Evolutionary conservation across 2,329 filamentous ascomycete genomes (phyloP), one percentile per base, ranked within the genome.

Genomic region (Intubia oerlemansii): DNA sequence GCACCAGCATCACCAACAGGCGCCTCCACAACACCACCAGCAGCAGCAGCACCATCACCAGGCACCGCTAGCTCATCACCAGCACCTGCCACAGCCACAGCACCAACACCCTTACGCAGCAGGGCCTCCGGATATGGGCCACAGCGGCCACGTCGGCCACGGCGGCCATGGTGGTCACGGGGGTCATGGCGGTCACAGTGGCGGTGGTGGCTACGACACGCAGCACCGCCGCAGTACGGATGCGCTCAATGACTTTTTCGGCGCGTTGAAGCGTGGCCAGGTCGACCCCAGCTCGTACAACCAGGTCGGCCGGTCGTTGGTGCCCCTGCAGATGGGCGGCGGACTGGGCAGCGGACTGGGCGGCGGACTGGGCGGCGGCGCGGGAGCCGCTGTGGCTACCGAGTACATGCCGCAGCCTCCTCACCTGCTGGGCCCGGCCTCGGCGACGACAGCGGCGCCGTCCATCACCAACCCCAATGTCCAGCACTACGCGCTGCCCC

Each of bases 211-310:
- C 12, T 27, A 27, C 17, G 25, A 10, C n/a, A n/a, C n/a, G 13
- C 9, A 10, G 5, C 70, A 78, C 44, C 88, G 85, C 56, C 79
- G 82, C 36, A 69, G 70, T n/a, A 79, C 75, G 40, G 82, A 93
- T 44, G 77, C 79, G 33, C 58, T 93, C 34, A 85, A 91, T 45
- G 81, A 92, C 47, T 92, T 95, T 56, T 91, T 95, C 40, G 80
- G 78, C 39, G 81, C 79, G 46, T 72, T 82, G 40, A 95, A 93
- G 36, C 79, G 84, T 42, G 77, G 82, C 44, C 72, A 82, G 42
- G 77, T 95, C 39, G 81, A 95, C 47, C 78, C 84, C 4, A 64
- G 64, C 30, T 88, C 77, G n/a, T 95, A 93, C 51, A 65, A 76
- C 32, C 79, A 90, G 45, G 82, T 98, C 38, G 82, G 82, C 40